A percentile compares a stretch with the other conserved stretches of the same genome.
Conservation (phyloP, 805 yeast species). For the Yamadazyma sp. region DNA sequence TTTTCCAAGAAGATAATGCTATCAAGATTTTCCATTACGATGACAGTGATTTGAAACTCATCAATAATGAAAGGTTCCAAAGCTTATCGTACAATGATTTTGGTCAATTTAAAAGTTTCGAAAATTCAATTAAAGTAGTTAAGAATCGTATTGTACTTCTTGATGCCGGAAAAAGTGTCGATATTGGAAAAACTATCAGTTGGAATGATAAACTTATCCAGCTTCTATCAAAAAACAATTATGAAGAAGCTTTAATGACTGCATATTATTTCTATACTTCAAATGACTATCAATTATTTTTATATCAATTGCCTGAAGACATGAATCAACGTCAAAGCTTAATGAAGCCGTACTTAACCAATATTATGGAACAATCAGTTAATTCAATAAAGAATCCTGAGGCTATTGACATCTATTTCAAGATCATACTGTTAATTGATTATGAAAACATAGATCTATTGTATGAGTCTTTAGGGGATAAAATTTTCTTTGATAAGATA, state of each 20-base stretch:
- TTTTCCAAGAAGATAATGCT: constrained; percentile 7
- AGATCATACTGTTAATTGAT: constrained; percentile 4
- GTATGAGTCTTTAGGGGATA: constrained; percentile 20
- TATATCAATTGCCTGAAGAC: constrained; percentile 57
- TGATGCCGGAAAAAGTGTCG: constrained; percentile 21
- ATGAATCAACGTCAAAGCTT: constrained; percentile 41
- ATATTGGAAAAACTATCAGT: constrained; percentile 56
- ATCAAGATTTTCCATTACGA: background rate
- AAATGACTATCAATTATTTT: constrained; percentile 46
- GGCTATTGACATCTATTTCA: constrained; percentile 6
- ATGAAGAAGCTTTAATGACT: constrained; percentile 53
- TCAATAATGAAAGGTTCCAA: background rate
- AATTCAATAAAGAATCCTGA: constrained; percentile 30
- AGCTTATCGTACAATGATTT: background rate
- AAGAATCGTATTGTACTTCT: constrained; percentile 9
- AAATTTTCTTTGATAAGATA: constrained; percentile 49
- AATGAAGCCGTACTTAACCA: constrained; percentile 52
- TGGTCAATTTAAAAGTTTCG: background rate
- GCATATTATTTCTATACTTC: constrained; percentile 51
- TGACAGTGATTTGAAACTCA: background rate
- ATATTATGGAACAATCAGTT: constrained; percentile 55
- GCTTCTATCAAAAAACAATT: constrained; percentile 46
- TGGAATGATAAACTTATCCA: constrained; percentile 67
- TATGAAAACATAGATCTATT: constrained; percentile 16
- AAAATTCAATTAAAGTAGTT: constrained; percentile 6